Evolutionary conservation across 495 filamentous ascomycete species (phyloP), one percentile per base, ranked within the genome.

Genomic region (Daldinia loculata): DNA sequence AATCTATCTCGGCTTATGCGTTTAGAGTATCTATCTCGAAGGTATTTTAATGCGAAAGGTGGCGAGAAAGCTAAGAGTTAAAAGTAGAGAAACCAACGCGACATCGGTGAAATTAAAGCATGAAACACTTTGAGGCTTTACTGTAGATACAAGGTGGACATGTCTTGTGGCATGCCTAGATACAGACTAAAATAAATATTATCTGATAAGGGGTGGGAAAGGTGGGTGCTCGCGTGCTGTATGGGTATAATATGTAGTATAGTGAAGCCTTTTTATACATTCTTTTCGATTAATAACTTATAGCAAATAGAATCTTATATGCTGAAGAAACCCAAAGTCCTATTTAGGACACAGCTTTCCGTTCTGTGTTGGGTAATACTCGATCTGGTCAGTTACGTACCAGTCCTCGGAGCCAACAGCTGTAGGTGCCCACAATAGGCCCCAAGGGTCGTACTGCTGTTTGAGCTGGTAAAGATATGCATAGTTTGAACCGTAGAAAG

Each of bases 401-500:
- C 64, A 72, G 36, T 72, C 43, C 19, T 48, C 43, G 19, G 43
- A 48, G 9, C 43, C 43, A 5, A 88, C 85, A 41, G 77, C 81
- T 0, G 79, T 84, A n/a, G 76, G 77, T 11, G 81, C 81, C 65
- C 84, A 87, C 71, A 88, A 83, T n/a, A 84, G 51, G 39, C 78
- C 77, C 50, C 78, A 77, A 0, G 85, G 85, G 63, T 87, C 85
- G 56, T 80, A 83, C 50, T 78, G 78, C 62, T 79, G 72, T 78
- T 88, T 88, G 32, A 86, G 78, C 15, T 64, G 48, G 19, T 78
- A 76, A 26, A 87, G 74, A 3, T 74, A 74, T 0, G 55, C 52
- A 62, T 85, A 86, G 51, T 81, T 80, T 0, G 56, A 67, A 32
- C 77, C 88, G 59, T 84, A 90, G 76, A 89, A 89, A 1, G 83